phyloP scores from a whole-genome alignment of 2,329 filamentous ascomycete species.

The Leptographium procerum region DNA sequence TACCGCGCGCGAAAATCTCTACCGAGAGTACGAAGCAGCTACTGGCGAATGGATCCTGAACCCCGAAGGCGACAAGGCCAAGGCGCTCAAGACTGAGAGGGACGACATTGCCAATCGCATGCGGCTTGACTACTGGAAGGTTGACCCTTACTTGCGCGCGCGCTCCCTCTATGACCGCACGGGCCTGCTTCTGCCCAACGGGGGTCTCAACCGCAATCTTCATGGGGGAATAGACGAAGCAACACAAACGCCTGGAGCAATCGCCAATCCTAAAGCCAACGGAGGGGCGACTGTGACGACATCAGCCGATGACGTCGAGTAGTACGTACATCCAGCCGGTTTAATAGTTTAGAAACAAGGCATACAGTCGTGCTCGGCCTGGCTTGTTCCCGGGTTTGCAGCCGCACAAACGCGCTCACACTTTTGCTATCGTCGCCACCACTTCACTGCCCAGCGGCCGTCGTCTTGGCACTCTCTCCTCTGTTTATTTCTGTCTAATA shows the following conservation, averaged over 20 bases:
- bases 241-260: conserved; percentile 4
- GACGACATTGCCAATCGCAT: conserved; percentile 51
- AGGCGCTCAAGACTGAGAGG: conserved; percentile 43
- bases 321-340: neutral
- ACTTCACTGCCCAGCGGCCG: neutral
- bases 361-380: neutral
- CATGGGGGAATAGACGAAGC: conserved; percentile 6
- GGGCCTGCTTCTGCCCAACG: conserved; percentile 57
- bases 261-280: neutral
- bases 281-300: conserved; percentile 21
- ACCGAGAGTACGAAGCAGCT: conserved; percentile 60
- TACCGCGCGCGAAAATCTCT: conserved; percentile 50
- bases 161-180: conserved; percentile 74
- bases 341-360: neutral
- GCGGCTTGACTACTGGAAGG: conserved; percentile 69
- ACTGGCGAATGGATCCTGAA: conserved; percentile 65
- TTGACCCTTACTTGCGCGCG: conserved; percentile 80
- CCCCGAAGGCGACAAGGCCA: conserved; percentile 32
- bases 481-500: neutral
- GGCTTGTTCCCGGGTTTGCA: neutral
- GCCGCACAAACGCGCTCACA: neutral
- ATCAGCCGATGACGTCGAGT: conserved; percentile 34
- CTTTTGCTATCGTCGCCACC: neutral
- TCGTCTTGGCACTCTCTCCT: neutral
- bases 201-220: conserved; percentile 61